These are phyloP conservation scores for Pythium phragmitis DNA, from an alignment of 352 stramenopile genomes.

Conservation along the genomic window DNA sequence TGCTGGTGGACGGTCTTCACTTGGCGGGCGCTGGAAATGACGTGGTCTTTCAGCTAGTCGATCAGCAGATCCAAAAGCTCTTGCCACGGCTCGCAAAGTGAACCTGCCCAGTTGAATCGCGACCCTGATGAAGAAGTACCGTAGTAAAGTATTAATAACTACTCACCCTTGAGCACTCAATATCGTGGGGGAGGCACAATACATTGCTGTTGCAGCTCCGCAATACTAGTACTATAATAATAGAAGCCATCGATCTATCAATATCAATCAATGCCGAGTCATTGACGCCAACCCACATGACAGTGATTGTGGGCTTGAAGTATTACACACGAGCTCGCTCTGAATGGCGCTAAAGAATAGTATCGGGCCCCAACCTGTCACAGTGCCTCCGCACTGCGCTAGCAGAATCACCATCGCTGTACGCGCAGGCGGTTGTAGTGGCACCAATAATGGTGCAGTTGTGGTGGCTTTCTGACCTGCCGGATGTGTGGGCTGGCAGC, in stretches of 20 bases:
- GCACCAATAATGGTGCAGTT: too few relatives aligned
- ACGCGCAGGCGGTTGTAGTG: background rate
- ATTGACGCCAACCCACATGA: background rate
- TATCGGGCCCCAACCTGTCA: slow-evolving; percentile 36
- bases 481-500: too few relatives aligned
- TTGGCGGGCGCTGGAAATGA: slow-evolving; percentile 11
- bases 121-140: background rate
- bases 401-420: background rate
- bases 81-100: background rate
- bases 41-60: slow-evolving; percentile 5
- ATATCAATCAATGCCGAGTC: background rate
- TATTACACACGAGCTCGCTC: slow-evolving; percentile 26
- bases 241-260: background rate
- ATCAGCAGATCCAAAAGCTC: slow-evolving; percentile 3
- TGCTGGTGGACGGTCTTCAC: slow-evolving; percentile 24
- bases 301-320: slow-evolving; percentile 11
- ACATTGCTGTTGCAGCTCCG: too few relatives aligned
- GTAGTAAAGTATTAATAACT: too few relatives aligned
- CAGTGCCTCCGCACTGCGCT: slow-evolving; percentile 32
- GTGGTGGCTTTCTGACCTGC: too few relatives aligned
- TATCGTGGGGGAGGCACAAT: background rate
- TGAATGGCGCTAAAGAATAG: slow-evolving; percentile 27
- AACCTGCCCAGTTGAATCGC: background rate
- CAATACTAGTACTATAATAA: too few relatives aligned
- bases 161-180: background rate